A percentile compares a stretch with the other conserved stretches of the same genome.
Evolutionary conservation across 192 early-diverging fungal genomes (phyloP).

Genomic region (Umbelopsis vinacea): DNA sequence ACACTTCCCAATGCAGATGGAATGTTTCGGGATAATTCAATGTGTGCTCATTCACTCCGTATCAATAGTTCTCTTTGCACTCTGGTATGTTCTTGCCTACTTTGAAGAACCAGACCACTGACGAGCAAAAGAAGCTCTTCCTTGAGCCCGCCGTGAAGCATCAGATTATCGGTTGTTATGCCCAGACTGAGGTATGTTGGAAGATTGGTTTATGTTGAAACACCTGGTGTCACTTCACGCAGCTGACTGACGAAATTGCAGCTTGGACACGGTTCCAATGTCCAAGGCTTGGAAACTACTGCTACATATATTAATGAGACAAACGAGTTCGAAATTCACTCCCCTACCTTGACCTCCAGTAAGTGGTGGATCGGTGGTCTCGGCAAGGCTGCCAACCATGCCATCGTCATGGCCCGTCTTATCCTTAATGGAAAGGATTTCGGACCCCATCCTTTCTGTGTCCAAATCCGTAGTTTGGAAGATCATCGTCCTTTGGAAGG

Average conservation of each 20-base stretch:
- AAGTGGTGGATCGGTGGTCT: slow-evolving; percentile 93
- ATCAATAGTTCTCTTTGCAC: slow-evolving; percentile 69
- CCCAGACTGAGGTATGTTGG: slow-evolving; percentile 74
- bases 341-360: slow-evolving; percentile 72
- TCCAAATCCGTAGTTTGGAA: slow-evolving; percentile 77
- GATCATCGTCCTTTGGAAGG: slow-evolving; percentile 76
- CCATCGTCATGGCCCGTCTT: slow-evolving; percentile 85
- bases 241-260: background rate
- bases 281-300: slow-evolving; percentile 91
- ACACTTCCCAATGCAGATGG: background rate
- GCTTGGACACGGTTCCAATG: slow-evolving; percentile 74
- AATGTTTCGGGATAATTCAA: background rate
- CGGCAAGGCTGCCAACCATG: slow-evolving; percentile 79
- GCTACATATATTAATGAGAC: slow-evolving; percentile 83
- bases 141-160: slow-evolving; percentile 71
- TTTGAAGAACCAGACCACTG: slow-evolving; percentile 69
- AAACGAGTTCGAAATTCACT: slow-evolving; percentile 86
- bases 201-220: slow-evolving; percentile 16
- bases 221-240: background rate
- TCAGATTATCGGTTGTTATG: slow-evolving; percentile 86
- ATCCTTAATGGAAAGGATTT: slow-evolving; percentile 73
- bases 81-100: slow-evolving; percentile 85
- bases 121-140: slow-evolving; percentile 81
- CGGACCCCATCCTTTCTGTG: slow-evolving; percentile 81
- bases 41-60: background rate